Evolutionary conservation across 2,329 filamentous ascomycete genomes (phyloP).

Genomic region (Colletotrichum spaethianum): DNA sequence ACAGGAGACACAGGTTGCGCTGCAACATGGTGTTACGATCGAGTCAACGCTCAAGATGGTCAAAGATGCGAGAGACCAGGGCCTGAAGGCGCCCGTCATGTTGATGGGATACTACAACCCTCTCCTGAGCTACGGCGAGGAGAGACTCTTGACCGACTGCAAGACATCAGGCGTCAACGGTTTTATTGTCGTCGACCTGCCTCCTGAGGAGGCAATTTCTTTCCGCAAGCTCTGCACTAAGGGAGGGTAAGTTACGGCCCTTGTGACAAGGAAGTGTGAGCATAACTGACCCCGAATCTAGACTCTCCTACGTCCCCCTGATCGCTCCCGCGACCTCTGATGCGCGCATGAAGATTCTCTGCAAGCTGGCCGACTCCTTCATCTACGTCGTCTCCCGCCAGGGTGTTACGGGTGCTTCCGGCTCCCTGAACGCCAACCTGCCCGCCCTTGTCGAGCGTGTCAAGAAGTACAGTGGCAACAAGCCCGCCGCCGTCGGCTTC

Average conservation of each 20-base stretch:
- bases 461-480: constrained; percentile 91
- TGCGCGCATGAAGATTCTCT: constrained; percentile 93
- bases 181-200: constrained; percentile 96
- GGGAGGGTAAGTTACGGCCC: constrained; percentile 72
- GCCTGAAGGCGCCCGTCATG: constrained; percentile 85
- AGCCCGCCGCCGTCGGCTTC: constrained; percentile 93
- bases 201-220: constrained; percentile 93
- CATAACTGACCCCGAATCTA: constrained; percentile 48
- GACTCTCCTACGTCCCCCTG: constrained; percentile 94
- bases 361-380: constrained; percentile 97
- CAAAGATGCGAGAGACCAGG: constrained; percentile 81
- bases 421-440: constrained; percentile 84
- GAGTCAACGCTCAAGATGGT: constrained; percentile 86
- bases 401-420: constrained; percentile 94
- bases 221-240: constrained; percentile 89
- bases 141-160: constrained; percentile 87
- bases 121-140: constrained; percentile 93
- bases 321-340: constrained; percentile 96
- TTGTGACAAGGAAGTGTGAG: not conserved
- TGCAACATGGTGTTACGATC: constrained; percentile 91
- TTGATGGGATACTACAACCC: constrained; percentile 99
- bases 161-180: constrained; percentile 90
- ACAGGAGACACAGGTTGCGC: constrained; percentile 69
- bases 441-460: constrained; percentile 87
- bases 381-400: constrained; percentile 98